Evolutionary conservation across 495 filamentous ascomycete species (phyloP).

Genomic region (Lasiosphaeria miniovina): DNA sequence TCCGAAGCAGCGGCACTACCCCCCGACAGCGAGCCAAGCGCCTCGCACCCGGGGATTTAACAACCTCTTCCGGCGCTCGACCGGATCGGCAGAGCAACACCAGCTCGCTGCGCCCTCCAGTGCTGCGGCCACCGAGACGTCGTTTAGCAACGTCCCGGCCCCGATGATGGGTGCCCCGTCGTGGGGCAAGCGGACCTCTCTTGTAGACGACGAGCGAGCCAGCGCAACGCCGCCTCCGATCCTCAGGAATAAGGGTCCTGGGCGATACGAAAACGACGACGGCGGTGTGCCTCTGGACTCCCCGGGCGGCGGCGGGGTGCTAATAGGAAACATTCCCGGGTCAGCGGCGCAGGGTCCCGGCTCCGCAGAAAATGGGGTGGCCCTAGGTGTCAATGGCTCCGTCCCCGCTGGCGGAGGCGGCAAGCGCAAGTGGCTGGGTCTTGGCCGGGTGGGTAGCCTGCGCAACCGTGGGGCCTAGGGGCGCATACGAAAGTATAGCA

Average conservation of each 20-base stretch:
- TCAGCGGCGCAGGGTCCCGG: neutral
- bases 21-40: constrained; percentile 40
- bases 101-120: constrained; percentile 22
- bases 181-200: constrained; percentile 25
- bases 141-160: constrained; percentile 26
- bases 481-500: too few relatives aligned
- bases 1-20: constrained; percentile 44
- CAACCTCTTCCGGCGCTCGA: constrained; percentile 41
- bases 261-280: constrained; percentile 21
- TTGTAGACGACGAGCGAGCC: constrained; percentile 29
- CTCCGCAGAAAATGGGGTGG: constrained; percentile 5
- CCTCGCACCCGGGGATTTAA: constrained; percentile 38
- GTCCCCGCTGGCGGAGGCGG: constrained; percentile 19
- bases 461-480: too few relatives aligned
- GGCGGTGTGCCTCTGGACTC: constrained; percentile 19
- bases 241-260: constrained; percentile 33
- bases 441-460: too few relatives aligned
- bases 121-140: constrained; percentile 33
- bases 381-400: constrained; percentile 38
- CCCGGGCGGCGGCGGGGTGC: neutral
- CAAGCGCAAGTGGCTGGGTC: too few relatives aligned
- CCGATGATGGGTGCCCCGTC: constrained; percentile 28
- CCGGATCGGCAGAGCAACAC: constrained; percentile 22
- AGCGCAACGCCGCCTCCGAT: constrained; percentile 49
- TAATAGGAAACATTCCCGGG: constrained; percentile 1